Percentiles rank a stretch among this genome's conserved stretches.
phyloP scores from a whole-genome alignment of 2,329 filamentous ascomycete genomes.

The Beauveria brongniartii region DNA sequence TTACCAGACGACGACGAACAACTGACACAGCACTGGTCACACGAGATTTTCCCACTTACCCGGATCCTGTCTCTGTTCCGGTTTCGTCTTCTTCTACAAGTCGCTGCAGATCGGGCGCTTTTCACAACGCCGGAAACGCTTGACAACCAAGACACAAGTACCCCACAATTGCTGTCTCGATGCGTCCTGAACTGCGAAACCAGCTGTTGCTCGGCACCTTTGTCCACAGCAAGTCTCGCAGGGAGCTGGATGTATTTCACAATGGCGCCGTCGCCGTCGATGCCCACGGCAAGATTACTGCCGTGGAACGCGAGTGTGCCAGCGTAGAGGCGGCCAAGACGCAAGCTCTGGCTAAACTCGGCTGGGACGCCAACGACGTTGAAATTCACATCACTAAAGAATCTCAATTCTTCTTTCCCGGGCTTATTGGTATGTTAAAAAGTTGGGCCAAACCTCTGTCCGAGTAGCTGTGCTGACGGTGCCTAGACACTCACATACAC shows the following conservation, averaged over 20 bases:
- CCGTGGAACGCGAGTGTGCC: constrained; percentile 31
- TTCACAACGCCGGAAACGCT: not conserved
- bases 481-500: constrained; percentile 84
- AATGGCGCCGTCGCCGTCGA: constrained; percentile 44
- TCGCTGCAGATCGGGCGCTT: not conserved
- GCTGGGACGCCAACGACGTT: constrained; percentile 35
- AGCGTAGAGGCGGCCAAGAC: constrained; percentile 23
- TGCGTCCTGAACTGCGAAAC: constrained; percentile 20
- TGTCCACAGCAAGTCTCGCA: constrained; percentile 41
- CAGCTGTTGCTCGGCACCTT: constrained; percentile 48
- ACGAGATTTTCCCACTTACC: not conserved
- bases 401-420: constrained; percentile 73
- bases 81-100: not conserved
- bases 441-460: not conserved
- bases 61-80: not conserved
- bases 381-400: constrained; percentile 28
- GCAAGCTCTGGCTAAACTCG: constrained; percentile 32
- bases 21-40: not conserved
- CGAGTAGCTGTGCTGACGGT: not conserved
- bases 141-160: not conserved
- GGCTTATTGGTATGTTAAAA: constrained; percentile 59
- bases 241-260: constrained; percentile 43
- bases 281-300: constrained; percentile 39
- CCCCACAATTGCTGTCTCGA: not conserved
- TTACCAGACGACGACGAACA: not conserved